Evolutionary conservation across 1,284 basidiomycete genomes (phyloP), one percentile per base, ranked within the genome.

Genomic region (Rhizoctonia solani): DNA sequence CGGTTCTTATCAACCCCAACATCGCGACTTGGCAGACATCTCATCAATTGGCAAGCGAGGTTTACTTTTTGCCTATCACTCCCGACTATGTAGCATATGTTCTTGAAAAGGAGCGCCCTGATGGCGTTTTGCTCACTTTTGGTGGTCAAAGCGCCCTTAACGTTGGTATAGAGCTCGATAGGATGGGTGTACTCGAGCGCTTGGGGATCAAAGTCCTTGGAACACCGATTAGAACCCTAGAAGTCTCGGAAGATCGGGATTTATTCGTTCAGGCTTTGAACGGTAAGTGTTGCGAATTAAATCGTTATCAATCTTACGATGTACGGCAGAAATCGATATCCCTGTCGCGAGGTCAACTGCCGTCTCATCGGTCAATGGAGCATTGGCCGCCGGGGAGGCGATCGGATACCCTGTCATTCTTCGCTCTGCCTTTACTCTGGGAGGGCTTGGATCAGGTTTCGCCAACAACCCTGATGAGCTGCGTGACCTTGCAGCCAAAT

Each of bases 351-450:
- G 94, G 73, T 98, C 96, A 32, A 97, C 95, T 25, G 97, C 97
- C 69, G 97, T 99, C 19, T 97, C 95, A n/a, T 89, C 89, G 4
- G 95, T 99, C 70, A 88, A 91, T 72, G 94, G 87, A 71, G 97
- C 97, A 16, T 86, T 99, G 59, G 85, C 87, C 67, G 97, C 97
- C 25, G 97, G 96, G 13, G 88, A 89, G 72, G 80, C 81, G 73
- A 99, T 99, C 72, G 95, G 95, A 39, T 99, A 98, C 79, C 97
- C 97, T 3, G 95, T 99, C 77, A 99, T 99, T 75, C 85, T 99
- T 72, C 95, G 97, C 73, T 93, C 97, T 30, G 97, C 97, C 11
- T 99, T 96, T 80, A 98, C 97, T 42, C 89, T 99, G 46, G 97
- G 97, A 77, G 97, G 97, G 78, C 88, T 99, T 70, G 97, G 97